phyloP scores from a whole-genome alignment of 1,284 basidiomycete species.

The Quambalaria eucalypti region DNA sequence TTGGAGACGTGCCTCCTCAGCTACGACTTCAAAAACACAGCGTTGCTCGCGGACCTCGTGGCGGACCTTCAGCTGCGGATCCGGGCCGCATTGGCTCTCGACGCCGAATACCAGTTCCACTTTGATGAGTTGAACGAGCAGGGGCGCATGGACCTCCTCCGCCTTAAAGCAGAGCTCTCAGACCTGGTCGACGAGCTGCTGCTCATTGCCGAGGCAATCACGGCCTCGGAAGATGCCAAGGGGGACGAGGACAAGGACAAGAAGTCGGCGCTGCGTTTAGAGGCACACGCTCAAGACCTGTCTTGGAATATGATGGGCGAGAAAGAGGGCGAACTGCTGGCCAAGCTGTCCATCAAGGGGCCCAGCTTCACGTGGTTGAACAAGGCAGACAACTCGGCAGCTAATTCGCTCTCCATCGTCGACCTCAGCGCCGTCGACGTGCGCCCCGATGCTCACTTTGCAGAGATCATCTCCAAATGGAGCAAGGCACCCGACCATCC shows the following conservation, averaged over 20 bases:
- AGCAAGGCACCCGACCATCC: slow-evolving; percentile 17
- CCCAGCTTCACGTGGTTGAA: slow-evolving; percentile 76
- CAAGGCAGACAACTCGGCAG: slow-evolving; percentile 78
- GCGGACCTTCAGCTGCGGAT: slow-evolving; percentile 66
- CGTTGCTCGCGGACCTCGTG: slow-evolving; percentile 62
- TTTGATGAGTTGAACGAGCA: slow-evolving; percentile 52
- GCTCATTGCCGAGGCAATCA: slow-evolving; percentile 80
- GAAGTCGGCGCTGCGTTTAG: slow-evolving; percentile 66
- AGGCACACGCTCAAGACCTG: slow-evolving; percentile 74
- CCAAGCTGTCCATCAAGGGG: slow-evolving; percentile 73
- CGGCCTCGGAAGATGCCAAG: slow-evolving; percentile 50
- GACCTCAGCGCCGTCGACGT: slow-evolving; percentile 79
- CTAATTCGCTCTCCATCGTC: slow-evolving; percentile 66
- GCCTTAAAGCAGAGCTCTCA: slow-evolving; percentile 64
- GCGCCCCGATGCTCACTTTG: slow-evolving; percentile 70
- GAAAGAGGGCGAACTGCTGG: slow-evolving; percentile 60
- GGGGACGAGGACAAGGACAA: slow-evolving; percentile 57
- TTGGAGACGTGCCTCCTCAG: slow-evolving; percentile 72
- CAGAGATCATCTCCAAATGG: slow-evolving; percentile 73
- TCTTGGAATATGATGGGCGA: slow-evolving; percentile 89
- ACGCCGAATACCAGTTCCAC: slow-evolving; percentile 36
- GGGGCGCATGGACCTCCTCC: slow-evolving; percentile 55
- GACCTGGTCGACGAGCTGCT: slow-evolving; percentile 71
- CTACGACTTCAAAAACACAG: slow-evolving; percentile 78
- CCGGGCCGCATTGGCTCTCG: slow-evolving; percentile 50